phyloP scores from a whole-genome alignment of 1,139 yeast genomes.

The Eremothecium gossypii region DNA sequence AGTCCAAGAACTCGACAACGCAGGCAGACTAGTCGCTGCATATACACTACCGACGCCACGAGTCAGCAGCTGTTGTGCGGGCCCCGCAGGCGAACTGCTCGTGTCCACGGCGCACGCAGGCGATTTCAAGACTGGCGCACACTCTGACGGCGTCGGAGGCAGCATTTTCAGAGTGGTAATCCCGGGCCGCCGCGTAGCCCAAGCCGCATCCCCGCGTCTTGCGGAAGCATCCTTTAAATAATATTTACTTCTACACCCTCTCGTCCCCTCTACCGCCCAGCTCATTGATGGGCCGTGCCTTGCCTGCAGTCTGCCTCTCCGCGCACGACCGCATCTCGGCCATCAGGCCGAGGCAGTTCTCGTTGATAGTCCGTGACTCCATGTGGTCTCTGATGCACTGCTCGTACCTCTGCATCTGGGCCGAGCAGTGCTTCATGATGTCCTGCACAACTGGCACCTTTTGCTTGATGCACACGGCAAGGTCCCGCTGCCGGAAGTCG shows the following conservation, averaged over 20 bases:
- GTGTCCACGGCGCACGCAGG: constrained; percentile 58
- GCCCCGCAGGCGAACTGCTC: constrained; percentile 49
- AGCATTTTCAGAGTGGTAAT: not conserved
- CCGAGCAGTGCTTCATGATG: constrained; percentile 25
- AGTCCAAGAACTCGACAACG: constrained; percentile 44
- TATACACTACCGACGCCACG: constrained; percentile 47
- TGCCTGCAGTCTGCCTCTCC: constrained; percentile 12
- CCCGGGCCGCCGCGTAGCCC: not conserved
- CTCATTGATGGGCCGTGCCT: constrained; percentile 14
- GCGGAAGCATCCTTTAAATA: no score
- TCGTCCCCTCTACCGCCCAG: constrained; percentile 4
- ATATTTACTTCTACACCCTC: no score
- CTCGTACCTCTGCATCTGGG: constrained; percentile 25
- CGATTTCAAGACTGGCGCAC: constrained; percentile 4
- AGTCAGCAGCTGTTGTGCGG: constrained; percentile 68
- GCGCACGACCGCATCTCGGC: constrained; percentile 19
- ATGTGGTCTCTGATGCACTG: constrained; percentile 23
- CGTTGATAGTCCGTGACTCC: constrained; percentile 16
- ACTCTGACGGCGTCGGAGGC: constrained; percentile 1
- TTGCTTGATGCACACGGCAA: constrained; percentile 24
- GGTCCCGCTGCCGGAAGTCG: constrained; percentile 21
- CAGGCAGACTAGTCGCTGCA: constrained; percentile 45
- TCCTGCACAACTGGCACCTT: constrained; percentile 30
- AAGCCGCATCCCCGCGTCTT: no score
- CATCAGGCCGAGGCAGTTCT: constrained; percentile 15